Percentiles rank a stretch among this genome's conserved stretches.
Evolutionary conservation across 2,329 filamentous ascomycete species (phyloP).

Genomic region (Colletotrichum acutatum): DNA sequence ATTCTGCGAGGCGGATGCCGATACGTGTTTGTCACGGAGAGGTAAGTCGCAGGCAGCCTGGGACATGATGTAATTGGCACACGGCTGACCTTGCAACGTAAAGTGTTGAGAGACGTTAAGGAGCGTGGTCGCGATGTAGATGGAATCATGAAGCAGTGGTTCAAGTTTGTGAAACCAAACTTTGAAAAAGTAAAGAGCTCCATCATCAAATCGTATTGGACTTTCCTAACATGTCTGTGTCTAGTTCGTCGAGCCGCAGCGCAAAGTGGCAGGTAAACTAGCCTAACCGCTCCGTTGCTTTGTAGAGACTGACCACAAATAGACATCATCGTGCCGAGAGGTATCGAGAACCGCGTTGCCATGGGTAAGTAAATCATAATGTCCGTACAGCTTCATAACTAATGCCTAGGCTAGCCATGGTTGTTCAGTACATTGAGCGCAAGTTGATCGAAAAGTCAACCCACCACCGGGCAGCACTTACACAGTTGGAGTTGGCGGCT

Average conservation of each 20-base stretch:
- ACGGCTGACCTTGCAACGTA: slow-evolving; percentile 23
- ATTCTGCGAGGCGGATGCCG: slow-evolving; percentile 95
- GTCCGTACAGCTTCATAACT: neutral
- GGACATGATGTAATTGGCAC: slow-evolving; percentile 29
- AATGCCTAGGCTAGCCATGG: slow-evolving; percentile 72
- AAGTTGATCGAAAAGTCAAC: slow-evolving; percentile 88
- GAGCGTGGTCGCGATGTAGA: slow-evolving; percentile 92
- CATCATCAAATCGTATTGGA: no score
- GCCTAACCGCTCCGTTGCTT: neutral
- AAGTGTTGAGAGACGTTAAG: slow-evolving; percentile 87
- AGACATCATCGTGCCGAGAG: slow-evolving; percentile 95
- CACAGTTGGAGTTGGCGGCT: slow-evolving; percentile 77
- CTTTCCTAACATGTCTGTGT: neutral
- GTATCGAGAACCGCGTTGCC: slow-evolving; percentile 93
- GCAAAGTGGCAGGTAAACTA: slow-evolving; percentile 78
- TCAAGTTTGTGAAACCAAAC: slow-evolving; percentile 94
- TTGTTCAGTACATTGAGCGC: slow-evolving; percentile 90
- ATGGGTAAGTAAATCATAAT: slow-evolving; percentile 67
- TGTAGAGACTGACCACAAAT: slow-evolving; percentile 32
- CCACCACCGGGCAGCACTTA: slow-evolving; percentile 82
- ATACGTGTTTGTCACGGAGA: slow-evolving; percentile 90
- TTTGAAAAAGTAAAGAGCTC: slow-evolving; percentile 74
- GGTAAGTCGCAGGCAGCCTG: slow-evolving; percentile 62
- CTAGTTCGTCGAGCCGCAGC: slow-evolving; percentile 88
- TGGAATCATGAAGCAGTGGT: slow-evolving; percentile 98